These are phyloP conservation scores for Onygenales sp. DNA, from an alignment of 2,329 filamentous ascomycete species.

Conservation along the genomic window DNA sequence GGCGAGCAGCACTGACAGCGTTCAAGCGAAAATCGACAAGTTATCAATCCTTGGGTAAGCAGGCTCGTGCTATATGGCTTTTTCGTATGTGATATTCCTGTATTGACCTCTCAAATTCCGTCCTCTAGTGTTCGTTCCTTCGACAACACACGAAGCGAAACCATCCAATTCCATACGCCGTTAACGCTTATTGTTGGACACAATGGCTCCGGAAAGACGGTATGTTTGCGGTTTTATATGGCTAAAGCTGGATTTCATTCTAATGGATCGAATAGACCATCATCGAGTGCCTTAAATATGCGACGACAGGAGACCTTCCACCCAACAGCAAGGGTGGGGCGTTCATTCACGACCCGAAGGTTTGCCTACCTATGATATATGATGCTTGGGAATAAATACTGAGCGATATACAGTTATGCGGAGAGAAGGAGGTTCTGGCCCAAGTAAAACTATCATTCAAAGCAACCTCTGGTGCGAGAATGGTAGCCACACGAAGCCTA, in stretches of 20 bases:
- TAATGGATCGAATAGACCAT: conserved; percentile 57
- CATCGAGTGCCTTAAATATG: conserved; percentile 97
- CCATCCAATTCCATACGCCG: conserved; percentile 79
- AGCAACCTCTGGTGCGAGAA: conserved; percentile 64
- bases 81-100: no score
- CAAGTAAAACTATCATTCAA: conserved; percentile 86
- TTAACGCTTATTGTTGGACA: conserved; percentile 93
- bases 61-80: neutral
- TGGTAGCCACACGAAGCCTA: conserved; percentile 75
- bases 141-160: conserved; percentile 62
- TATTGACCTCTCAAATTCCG: neutral
- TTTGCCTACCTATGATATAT: conserved; percentile 22
- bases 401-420: conserved; percentile 48
- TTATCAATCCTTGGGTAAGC: conserved; percentile 68
- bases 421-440: conserved; percentile 80
- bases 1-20: neutral
- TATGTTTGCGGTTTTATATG: conserved; percentile 21
- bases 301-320: conserved; percentile 85
- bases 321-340: conserved; percentile 83
- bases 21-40: conserved; percentile 72
- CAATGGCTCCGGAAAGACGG: conserved; percentile 94
- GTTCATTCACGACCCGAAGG: conserved; percentile 95
- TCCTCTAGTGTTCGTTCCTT: conserved; percentile 66
- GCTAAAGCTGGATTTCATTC: neutral
- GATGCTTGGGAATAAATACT: conserved; percentile 1